phyloP scores from a whole-genome alignment of 83 land plant species.

The Thuja plicata region DNA sequence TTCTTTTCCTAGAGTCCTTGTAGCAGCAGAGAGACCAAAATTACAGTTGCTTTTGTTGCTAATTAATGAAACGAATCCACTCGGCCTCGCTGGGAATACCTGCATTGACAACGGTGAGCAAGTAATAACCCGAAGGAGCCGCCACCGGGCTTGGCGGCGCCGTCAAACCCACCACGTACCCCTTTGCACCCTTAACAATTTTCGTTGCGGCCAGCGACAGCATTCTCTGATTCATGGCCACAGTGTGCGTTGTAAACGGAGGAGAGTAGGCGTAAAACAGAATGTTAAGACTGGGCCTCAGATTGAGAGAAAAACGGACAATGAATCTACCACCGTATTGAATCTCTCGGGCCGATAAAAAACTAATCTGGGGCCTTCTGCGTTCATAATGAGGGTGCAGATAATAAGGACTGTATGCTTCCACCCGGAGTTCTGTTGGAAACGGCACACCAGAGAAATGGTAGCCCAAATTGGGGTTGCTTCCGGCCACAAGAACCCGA shows the following conservation, averaged over 20 bases:
- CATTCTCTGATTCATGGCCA: slow-evolving; percentile 49
- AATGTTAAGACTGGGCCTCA: slow-evolving; percentile 14
- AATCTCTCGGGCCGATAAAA: slow-evolving; percentile 14
- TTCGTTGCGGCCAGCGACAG: slow-evolving; percentile 2
- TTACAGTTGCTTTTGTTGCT: too few species aligned
- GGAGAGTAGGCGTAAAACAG: slow-evolving; percentile 35
- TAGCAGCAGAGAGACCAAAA: too few species aligned
- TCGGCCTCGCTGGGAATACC: neutral
- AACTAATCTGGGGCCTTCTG: slow-evolving; percentile 27
- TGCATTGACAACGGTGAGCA: neutral
- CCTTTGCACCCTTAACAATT: neutral
- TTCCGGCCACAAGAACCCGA: slow-evolving; percentile 55
- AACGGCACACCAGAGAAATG: slow-evolving; percentile 29
- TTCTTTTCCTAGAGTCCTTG: too few species aligned
- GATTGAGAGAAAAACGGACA: slow-evolving; percentile 29
- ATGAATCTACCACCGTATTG: slow-evolving; percentile 31
- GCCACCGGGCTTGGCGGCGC: neutral
- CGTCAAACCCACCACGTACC: too few species aligned
- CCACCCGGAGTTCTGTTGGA: slow-evolving; percentile 59
- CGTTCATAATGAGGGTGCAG: slow-evolving; percentile 15
- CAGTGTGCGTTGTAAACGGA: slow-evolving; percentile 45
- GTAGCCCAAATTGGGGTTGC: slow-evolving; percentile 53
- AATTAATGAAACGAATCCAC: neutral
- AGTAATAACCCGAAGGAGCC: slow-evolving; percentile 1
- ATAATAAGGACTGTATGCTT: slow-evolving; percentile 62